Percentiles rank a stretch among this genome's conserved stretches.
phyloP scores from a whole-genome alignment of 768 basidiomycete species.

The Podaxis mareebaensis region DNA sequence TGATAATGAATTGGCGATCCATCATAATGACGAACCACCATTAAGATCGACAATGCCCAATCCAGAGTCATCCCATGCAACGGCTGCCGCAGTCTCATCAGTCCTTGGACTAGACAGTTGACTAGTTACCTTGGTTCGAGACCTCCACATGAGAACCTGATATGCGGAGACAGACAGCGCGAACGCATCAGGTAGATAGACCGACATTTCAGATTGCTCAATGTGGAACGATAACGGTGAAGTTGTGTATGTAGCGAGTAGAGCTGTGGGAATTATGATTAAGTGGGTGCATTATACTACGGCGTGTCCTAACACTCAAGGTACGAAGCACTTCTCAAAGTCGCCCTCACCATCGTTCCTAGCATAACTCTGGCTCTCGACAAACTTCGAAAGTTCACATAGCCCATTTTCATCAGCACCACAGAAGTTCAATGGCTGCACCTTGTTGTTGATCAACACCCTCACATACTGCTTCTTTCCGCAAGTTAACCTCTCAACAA shows the following conservation, averaged over 20 bases:
- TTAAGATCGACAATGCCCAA: not conserved
- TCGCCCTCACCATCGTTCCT: slow-evolving; percentile 69
- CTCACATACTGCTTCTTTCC: slow-evolving; percentile 53
- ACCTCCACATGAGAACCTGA: not conserved
- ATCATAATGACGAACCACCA: not conserved
- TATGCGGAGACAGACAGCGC: not conserved
- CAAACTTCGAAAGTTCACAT: slow-evolving; percentile 65
- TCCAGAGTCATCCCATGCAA: not conserved
- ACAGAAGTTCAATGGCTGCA: slow-evolving; percentile 67
- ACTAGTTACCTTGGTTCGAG: not conserved
- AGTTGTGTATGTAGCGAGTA: too few species aligned
- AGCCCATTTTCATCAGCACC: slow-evolving; percentile 52
- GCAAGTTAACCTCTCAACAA: slow-evolving; percentile 69
- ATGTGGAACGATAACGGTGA: too few species aligned
- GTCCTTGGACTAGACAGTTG: not conserved
- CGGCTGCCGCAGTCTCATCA: not conserved
- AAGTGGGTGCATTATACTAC: not conserved
- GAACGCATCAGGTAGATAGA: too few species aligned
- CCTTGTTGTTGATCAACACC: slow-evolving; percentile 76
- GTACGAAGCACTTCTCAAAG: slow-evolving; percentile 60
- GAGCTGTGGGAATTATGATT: not conserved
- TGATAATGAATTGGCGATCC: not conserved
- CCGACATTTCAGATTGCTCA: too few species aligned
- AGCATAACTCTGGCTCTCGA: slow-evolving; percentile 71
- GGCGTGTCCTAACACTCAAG: not conserved